Conservation (phyloP, 164 flowering plant genomes). For the Magnolia sinica region DNA sequence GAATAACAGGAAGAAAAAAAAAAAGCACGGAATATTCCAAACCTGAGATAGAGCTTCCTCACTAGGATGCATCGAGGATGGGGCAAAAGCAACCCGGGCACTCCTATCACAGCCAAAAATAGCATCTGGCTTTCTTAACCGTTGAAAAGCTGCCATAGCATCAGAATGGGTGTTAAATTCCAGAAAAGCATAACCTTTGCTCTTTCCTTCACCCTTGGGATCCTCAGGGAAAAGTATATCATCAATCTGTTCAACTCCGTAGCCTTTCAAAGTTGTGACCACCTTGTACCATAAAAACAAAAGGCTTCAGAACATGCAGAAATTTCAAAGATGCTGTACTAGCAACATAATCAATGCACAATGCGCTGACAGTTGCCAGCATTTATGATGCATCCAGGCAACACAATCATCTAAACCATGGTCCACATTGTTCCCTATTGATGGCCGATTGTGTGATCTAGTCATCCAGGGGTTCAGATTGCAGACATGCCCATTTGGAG, state of each 20-base stretch:
- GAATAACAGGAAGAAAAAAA: background rate
- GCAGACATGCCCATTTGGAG: too few species aligned
- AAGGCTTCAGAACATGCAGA: background rate
- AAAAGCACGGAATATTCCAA: constrained; percentile 4
- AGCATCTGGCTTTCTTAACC: constrained; percentile 40
- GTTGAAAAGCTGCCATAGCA: constrained; percentile 40
- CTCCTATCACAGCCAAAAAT: constrained; percentile 42
- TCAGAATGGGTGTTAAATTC: constrained; percentile 36
- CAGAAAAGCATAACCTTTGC: constrained; percentile 37
- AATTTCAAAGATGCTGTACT: background rate
- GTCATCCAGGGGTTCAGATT: too few species aligned
- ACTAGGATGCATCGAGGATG: constrained; percentile 30
- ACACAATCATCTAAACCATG: background rate
- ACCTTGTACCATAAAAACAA: constrained; percentile 19
- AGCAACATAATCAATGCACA: background rate
- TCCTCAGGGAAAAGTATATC: constrained; percentile 37
- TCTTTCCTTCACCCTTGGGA: constrained; percentile 31
- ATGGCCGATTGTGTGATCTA: background rate
- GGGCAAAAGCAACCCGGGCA: constrained; percentile 38
- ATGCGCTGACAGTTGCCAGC: background rate
- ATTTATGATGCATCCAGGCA: background rate
- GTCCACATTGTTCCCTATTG: background rate
- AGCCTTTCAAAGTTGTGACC: constrained; percentile 24
- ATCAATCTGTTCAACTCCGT: constrained; percentile 33
- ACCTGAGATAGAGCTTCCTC: constrained; percentile 42